Base-by-base conservation (phyloP, 2,329 filamentous ascomycete genomes). In the Epichloe amarillans region DNA sequence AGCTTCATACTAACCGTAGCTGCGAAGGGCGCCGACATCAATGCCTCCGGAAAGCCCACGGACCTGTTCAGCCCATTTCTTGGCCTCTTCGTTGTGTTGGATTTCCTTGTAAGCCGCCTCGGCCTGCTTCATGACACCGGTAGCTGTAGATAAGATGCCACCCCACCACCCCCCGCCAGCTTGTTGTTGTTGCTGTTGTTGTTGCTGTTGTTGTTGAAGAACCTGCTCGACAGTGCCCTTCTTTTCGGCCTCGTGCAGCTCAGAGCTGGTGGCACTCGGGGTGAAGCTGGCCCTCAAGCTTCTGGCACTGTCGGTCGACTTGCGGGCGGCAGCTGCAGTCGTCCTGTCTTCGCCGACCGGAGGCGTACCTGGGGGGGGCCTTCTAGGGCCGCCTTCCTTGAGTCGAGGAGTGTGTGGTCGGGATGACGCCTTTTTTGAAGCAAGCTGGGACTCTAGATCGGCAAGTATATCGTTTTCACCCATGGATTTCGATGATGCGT, bases 61-160 rank as follows among this genome's bases (percentile, higher is more conserved):
- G 50, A 97, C 86, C 65, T 97, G 91, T 49, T 95, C 87, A 1
- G 90, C 88, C 89, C 91, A 98, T 66, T 88, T 86, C 72, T 91
- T 90, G 48, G 91, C 93, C 66, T 98, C 93, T 64, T 97, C 89
- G 61, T 95, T 96, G 64, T 93, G 84, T 66, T 95, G 88, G 46
- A 98, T 90, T 67, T 97, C 88, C 65, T 91, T 95, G 56, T 95
- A 90, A 0, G 90, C 85, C 7, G 84, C 88, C 69, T 96, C 90
- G 45, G 93, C 91, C 66, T 91, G 88, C 73, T 94, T 95, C 69
- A 94, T 82, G 26, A 85, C 87, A n/a, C 86, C 84, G 3, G 84
- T 80, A 37, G 89, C 89, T 0, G 88, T 90, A 41, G 86, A 87
- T 61, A 93, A 77, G 49, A 96, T 70, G 21, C 88, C 84, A 62